Percentiles rank a stretch among this genome's conserved stretches.
These are phyloP conservation scores for Glomus cerebriforme DNA, from an alignment of 192 early-diverging fungal species.

Conservation along the genomic window DNA sequence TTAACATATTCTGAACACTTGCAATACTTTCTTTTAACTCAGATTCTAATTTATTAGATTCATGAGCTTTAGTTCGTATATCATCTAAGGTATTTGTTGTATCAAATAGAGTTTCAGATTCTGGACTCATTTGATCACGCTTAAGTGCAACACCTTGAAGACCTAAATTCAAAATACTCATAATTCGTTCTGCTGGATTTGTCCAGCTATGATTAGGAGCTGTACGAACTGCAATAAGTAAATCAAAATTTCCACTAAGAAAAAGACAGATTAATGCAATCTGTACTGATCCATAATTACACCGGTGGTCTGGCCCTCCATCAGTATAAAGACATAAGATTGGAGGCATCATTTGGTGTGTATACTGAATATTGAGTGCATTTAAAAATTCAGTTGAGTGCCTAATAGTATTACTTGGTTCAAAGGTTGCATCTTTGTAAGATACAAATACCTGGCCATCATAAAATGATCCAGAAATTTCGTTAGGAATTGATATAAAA, in stretches of 20 bases:
- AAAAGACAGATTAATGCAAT: slow-evolving; percentile 7
- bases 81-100: not conserved
- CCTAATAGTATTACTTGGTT: not conserved
- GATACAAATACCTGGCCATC: not conserved
- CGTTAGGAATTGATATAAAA: not conserved
- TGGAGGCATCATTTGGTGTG: not conserved
- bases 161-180: not conserved
- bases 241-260: not conserved
- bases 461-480: slow-evolving; percentile 6
- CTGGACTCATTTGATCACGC: not conserved
- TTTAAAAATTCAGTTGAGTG: slow-evolving; percentile 5
- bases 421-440: not conserved
- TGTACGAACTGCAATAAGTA: not conserved
- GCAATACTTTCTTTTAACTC: not conserved
- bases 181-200: not conserved
- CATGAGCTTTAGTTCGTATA: not conserved
- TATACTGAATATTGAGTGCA: not conserved
- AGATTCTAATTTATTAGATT: not conserved
- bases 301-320: not conserved
- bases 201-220: not conserved
- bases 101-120: not conserved
- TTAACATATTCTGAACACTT: not conserved
- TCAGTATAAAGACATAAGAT: slow-evolving; percentile 9
- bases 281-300: slow-evolving; percentile 4
- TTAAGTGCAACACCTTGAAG: not conserved